These are phyloP conservation scores for Diplodia intermedia DNA, from an alignment of 2,329 filamentous ascomycete species.

Conservation along the genomic window DNA sequence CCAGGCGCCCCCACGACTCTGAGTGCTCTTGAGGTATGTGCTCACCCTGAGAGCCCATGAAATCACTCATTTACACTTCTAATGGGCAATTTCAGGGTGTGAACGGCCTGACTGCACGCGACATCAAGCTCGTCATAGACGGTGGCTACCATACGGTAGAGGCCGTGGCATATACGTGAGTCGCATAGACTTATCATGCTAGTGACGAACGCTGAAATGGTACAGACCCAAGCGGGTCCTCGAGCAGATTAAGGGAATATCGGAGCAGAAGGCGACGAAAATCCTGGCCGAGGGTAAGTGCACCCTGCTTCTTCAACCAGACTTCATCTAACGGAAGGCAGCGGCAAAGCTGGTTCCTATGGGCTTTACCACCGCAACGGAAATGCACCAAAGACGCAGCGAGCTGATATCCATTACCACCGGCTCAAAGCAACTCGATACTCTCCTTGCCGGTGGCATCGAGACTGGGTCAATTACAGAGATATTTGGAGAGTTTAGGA, in stretches of 20 bases:
- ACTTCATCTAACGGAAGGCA: conserved; percentile 47
- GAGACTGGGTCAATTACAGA: conserved; percentile 98
- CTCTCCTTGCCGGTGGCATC: conserved; percentile 88
- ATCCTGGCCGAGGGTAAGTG: conserved; percentile 83
- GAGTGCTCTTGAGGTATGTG: conserved; percentile 77
- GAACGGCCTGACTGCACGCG: conserved; percentile 87
- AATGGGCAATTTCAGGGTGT: conserved; percentile 68
- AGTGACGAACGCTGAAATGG: conserved; percentile 37
- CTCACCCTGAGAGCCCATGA: background rate
- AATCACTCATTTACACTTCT: conserved; percentile 15
- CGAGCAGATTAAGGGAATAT: conserved; percentile 97
- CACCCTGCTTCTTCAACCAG: background rate
- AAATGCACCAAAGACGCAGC: conserved; percentile 97
- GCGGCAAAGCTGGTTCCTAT: conserved; percentile 96
- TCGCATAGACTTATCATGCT: conserved; percentile 11
- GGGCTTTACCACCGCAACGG: conserved; percentile 98
- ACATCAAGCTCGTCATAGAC: conserved; percentile 91
- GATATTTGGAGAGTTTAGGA: conserved; percentile 96
- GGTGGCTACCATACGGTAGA: conserved; percentile 96
- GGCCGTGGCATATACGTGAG: conserved; percentile 89
- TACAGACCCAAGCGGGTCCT: conserved; percentile 72
- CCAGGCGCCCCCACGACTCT: conserved; percentile 95
- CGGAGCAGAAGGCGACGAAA: conserved; percentile 93
- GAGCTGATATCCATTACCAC: conserved; percentile 98
- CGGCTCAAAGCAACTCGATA: conserved; percentile 96